These are phyloP conservation scores for Salvia splendens DNA, from an alignment of 257 asterid species.

Conservation along the genomic window DNA sequence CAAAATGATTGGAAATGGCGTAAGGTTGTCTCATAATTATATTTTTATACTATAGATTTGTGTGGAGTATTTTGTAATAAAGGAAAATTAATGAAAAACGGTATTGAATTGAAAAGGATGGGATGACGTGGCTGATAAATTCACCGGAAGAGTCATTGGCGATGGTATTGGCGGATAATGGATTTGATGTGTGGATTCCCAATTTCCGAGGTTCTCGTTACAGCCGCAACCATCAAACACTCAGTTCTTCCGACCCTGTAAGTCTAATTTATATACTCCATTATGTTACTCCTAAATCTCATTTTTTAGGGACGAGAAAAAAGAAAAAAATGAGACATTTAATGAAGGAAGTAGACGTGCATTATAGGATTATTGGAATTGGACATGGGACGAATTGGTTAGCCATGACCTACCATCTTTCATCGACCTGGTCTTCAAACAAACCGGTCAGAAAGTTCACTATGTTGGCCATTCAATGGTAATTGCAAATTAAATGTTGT, in stretches of 20 bases:
- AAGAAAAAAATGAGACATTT: no score
- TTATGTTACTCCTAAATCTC: no score
- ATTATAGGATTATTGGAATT: constrained; percentile 60
- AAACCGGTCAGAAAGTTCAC: constrained; percentile 59
- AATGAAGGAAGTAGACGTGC: no score
- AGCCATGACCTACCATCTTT: constrained; percentile 57
- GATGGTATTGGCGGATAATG: constrained; percentile 68
- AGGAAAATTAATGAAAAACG: no score
- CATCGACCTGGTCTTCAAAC: constrained; percentile 45
- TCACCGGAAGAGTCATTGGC: constrained; percentile 67
- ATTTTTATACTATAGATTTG: no score
- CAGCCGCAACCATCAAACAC: constrained; percentile 60
- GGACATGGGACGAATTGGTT: constrained; percentile 82
- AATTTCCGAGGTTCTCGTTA: constrained; percentile 72
- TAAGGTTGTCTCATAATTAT: no score
- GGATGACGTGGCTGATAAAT: constrained; percentile 72
- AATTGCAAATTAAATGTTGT: not conserved
- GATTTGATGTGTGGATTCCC: constrained; percentile 87
- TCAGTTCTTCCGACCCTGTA: constrained; percentile 57
- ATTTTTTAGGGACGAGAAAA: no score
- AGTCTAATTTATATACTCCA: not conserved
- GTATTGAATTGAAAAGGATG: constrained; percentile 47
- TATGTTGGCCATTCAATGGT: constrained; percentile 76
- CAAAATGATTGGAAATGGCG: no score
- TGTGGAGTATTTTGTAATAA: no score